Conservation (phyloP, 2,329 filamentous ascomycete genomes). For the Talaromyces piceae region DNA sequence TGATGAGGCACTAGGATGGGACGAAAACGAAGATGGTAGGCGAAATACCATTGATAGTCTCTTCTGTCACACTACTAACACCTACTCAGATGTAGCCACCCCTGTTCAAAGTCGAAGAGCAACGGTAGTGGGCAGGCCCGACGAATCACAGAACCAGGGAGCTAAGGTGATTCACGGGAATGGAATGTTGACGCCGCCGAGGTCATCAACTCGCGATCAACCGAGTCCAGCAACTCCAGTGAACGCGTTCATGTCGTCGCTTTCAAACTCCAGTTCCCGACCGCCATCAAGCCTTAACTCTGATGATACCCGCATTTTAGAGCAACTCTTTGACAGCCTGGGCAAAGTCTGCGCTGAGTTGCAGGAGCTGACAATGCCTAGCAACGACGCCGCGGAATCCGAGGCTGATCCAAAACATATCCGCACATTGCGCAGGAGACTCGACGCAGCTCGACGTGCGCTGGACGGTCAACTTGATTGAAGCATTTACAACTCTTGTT, state of each 20-base stretch:
- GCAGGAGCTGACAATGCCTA: constrained; percentile 33
- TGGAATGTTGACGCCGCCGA: constrained; percentile 7
- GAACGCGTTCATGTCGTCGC: constrained; percentile 13
- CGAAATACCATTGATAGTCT: neutral
- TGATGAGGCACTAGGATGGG: constrained; percentile 34
- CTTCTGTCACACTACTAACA: neutral
- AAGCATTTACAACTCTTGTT: constrained; percentile 1
- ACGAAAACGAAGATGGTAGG: constrained; percentile 12
- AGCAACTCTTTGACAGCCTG: constrained; percentile 46
- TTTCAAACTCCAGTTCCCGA: constrained; percentile 2
- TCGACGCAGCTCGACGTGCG: constrained; percentile 66
- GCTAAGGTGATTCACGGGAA: neutral
- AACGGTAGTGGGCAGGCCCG: constrained; percentile 4
- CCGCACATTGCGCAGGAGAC: constrained; percentile 60
- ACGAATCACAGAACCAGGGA: constrained; percentile 1
- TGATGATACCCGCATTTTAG: constrained; percentile 50
- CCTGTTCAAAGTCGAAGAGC: constrained; percentile 10
- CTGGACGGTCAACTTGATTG: constrained; percentile 60
- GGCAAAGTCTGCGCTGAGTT: constrained; percentile 45
- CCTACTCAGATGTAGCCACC: constrained; percentile 18
- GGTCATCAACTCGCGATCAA: constrained; percentile 1
- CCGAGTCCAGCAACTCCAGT: constrained; percentile 11
- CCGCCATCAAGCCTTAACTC: constrained; percentile 34
- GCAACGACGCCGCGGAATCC: constrained; percentile 42
- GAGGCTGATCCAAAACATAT: constrained; percentile 41